Evolutionary conservation across 1,284 basidiomycete genomes (phyloP), one percentile per base, ranked within the genome.

Genomic region (Moniliella sp.): DNA sequence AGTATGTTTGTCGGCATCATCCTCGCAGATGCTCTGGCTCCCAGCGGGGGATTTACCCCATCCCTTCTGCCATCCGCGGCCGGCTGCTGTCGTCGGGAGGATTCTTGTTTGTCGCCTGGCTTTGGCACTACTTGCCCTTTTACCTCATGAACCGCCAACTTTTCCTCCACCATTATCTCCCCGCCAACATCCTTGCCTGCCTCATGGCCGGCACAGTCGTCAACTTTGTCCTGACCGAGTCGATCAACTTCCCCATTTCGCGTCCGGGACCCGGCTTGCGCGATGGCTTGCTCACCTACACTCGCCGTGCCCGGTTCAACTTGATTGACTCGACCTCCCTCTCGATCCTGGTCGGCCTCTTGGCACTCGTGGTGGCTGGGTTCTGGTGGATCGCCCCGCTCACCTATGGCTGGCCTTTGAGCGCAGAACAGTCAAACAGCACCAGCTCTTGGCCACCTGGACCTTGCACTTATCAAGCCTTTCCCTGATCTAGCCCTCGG

Each of bases 61-160:
- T 97, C 32, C 32, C 31, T 32, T 30, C 47, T 79, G 82, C 76
- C 36, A 73, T 84, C 17, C 79, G 84, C 32, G 82, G 84, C 16
- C 33, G 91, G 27, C 67, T 94, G 16, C 79, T 84, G 73, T 86
- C 93, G 62, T 83, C 83, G 33, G 74, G 78, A 13, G 83, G 88
- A 19, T 93, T 94, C 68, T 94, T 97, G 71, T 64, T 84, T 32
- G 65, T 83, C 21, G 73, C 88, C 7, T 99, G 91, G 91, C 75
- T 72, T 4, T 80, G 78, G 42, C 91, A 99, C 64, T 99, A 93
- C 66, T 66, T 81, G 55, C 91, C 91, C 8, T 99, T 97, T 71
- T 97, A 80, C 74, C 69, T 93, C 19, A 93, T 99, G 83, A 77
- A 71, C 53, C 79, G 91, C 33, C 91, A 99, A 59, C 69, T 88